Conservation (phyloP, 1,284 basidiomycete species). For the Polyporus tsugae region DNA sequence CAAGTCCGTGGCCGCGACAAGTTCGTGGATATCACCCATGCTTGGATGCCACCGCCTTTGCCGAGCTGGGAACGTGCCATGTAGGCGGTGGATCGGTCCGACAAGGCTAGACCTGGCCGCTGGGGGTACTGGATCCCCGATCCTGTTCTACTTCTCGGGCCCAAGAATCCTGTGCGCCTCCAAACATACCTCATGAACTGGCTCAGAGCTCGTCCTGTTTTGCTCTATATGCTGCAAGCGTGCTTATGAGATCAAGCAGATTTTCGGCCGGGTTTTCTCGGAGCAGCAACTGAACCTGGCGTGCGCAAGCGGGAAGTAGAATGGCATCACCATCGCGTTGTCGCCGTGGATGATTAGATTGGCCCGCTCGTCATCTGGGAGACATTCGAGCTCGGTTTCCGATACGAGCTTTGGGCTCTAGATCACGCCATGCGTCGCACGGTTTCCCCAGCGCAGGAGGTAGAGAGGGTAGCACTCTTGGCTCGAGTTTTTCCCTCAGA, state of each 20-base stretch:
- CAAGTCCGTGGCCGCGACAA: constrained; percentile 15
- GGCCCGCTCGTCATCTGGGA: constrained; percentile 21
- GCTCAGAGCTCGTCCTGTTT: constrained; percentile 6
- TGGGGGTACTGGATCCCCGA: constrained; percentile 26
- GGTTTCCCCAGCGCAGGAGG: background rate
- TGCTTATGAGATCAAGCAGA: background rate
- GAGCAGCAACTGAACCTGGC: background rate
- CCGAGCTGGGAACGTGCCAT: constrained; percentile 10
- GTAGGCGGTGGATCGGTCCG: background rate
- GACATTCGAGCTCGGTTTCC: constrained; percentile 23
- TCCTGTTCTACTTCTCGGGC: constrained; percentile 12
- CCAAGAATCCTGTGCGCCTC: background rate
- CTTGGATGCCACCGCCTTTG: constrained; percentile 13
- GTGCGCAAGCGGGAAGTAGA: background rate
- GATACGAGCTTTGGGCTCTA: constrained; percentile 20
- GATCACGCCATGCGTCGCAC: constrained; percentile 2
- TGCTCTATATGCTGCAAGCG: constrained; percentile 17
- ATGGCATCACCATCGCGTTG: constrained; percentile 3
- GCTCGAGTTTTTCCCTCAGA: background rate
- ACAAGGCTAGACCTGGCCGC: background rate
- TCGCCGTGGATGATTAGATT: background rate
- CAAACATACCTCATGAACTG: constrained; percentile 13
- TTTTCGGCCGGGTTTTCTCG: constrained; percentile 6
- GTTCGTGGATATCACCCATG: constrained; percentile 11
- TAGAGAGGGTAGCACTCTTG: background rate